Base-by-base conservation (phyloP, 352 stramenopile species). In the Hyaloperonospora arabidopsidis region DNA sequence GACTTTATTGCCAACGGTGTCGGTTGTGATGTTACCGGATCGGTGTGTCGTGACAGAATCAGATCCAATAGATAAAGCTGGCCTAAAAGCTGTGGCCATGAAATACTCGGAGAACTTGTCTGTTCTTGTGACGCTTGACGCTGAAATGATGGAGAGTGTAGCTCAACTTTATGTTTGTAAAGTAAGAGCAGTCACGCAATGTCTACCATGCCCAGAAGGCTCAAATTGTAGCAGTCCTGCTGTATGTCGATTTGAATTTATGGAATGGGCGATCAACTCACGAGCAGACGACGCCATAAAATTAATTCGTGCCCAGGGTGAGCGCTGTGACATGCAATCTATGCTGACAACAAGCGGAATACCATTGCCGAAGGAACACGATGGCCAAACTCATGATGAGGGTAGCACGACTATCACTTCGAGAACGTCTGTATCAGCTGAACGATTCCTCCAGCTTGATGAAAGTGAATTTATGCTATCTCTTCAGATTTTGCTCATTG, bases 51-150 rank as follows among this genome's bases (percentile, higher is more conserved):
- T 92, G n/a, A 81, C 74, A 1, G 68, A 72, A 2, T 87, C 82
- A 17, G 63, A 87, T 4, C 62, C 63, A 11, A 61, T 90, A 3
- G 87, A 92, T 54, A 82, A 87, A 46, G 47, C 65, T 5, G 74
- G 69, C 0, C 67, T 94, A 34, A 87, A 86, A 61, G 72, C 49
- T 0, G 40, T 89, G 15, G 71, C 78, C 3, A 75, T 86, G 18
- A 89, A 93, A 50, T 94, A 88, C 49, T 90, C 82, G 0, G 84
- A 93, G 36, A 89, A 86, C 25, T 39, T 94, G 43, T 92, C 82
- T 5, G 72, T 88, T 54, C 52, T 92, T 14, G 76, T 92, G 18
- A 72, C 79, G 0, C 54, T 92, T 1, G 82, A 92, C 67, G 74
- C 77, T 0, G 82, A 92, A 62, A 66, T 92, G 45, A 47, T 90